Evolutionary conservation across 306 rosid species (phyloP).

Genomic region (Medicago ruthenica): DNA sequence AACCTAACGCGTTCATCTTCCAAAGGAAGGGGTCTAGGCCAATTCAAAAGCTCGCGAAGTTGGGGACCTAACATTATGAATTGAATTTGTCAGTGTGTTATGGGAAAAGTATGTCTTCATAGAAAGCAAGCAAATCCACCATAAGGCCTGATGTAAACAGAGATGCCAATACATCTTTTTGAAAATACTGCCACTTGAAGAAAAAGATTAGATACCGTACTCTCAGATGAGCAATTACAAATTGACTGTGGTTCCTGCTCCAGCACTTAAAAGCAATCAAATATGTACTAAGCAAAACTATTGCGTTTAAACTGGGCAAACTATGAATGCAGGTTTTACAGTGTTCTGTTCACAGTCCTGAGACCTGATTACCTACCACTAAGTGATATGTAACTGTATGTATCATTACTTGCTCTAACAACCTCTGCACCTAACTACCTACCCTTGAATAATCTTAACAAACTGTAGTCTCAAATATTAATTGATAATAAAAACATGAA

Average conservation of each 20-base stretch:
- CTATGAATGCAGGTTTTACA: neutral
- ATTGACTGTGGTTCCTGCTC: neutral
- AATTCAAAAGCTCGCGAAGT: conserved; percentile 74
- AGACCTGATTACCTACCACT: neutral
- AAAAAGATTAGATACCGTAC: neutral
- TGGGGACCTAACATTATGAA: conserved; percentile 67
- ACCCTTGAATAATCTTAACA: neutral
- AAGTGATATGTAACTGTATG: neutral
- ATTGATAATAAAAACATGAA: conserved; percentile 18
- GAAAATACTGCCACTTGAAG: conserved; percentile 24
- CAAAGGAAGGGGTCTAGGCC: conserved; percentile 97
- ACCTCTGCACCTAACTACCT: conserved; percentile 5
- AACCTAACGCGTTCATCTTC: conserved; percentile 94
- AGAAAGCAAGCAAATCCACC: conserved; percentile 15
- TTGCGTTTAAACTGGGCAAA: conserved; percentile 17
- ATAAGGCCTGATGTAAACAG: neutral
- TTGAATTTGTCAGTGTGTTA: conserved; percentile 33
- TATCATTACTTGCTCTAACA: neutral
- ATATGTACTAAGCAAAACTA: conserved; percentile 23
- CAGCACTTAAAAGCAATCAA: conserved; percentile 26
- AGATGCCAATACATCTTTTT: neutral
- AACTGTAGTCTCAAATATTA: conserved; percentile 31
- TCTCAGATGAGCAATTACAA: neutral
- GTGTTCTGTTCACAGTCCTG: conserved; percentile 14
- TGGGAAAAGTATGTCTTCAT: conserved; percentile 12